Evolutionary conservation across 2,329 filamentous ascomycete species (phyloP), one percentile per base, ranked within the genome.

Genomic region (Alternaria sp.): DNA sequence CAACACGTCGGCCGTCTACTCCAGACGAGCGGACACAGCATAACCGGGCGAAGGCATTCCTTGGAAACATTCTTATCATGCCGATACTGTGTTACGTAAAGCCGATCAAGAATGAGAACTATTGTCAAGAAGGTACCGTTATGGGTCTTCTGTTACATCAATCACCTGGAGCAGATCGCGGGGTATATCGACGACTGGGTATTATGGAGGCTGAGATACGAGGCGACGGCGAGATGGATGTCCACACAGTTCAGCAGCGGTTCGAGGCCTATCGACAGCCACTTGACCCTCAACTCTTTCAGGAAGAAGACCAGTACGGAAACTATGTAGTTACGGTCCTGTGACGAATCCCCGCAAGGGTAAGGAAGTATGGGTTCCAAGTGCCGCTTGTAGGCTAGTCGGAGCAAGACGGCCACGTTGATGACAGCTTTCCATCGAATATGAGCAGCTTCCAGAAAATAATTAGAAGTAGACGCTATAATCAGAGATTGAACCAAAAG

Each of bases 1-100:
- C 20, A 22, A 22, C 22, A 22, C 4, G 22, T 22, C 22, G 22
- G 5, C 0, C 22, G 5, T 24, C 22, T 24, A 24, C 0, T 0
- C 22, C 22, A 24, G 5, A 24, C 5, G 0, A 24, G 22, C 5
- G 0, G 18, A 24, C 12, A 0, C 6, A 16, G 1, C 0, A 42
- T 24, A 12, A 24, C 0, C 12, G 14, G 5, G 11, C 4, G 1
- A 36, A 36, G 0, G 32, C 12, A 6, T 20, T 24, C 0, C 18
- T 43, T 3, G 5, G 24, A 12, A 43, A 12, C 2, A 43, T 14
- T 7, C 11, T 43, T 8, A 43, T 43, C 20, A 22, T 24, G 20
- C 41, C 41, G 6, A 43, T 43, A 24, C 6, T 14, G 12, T 43
- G 20, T 24, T 39, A n/a, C n/a, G n/a, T n/a, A n/a, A n/a, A n/a